phyloP scores from a whole-genome alignment of 306 rosid species.

The Comarum palustre region DNA sequence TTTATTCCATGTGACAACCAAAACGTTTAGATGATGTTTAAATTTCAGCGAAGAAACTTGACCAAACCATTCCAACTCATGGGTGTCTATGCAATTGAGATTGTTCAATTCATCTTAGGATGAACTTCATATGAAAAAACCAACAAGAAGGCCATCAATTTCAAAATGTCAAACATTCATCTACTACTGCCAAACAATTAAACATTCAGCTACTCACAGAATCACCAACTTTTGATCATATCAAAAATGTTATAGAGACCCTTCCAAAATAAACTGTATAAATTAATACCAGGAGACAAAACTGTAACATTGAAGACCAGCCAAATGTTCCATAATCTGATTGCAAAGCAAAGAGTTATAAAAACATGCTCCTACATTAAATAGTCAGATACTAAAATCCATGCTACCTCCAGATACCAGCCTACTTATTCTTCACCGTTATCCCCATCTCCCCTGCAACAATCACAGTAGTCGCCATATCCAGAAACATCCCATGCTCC shows the following conservation, averaged over 20 bases:
- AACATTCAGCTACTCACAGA: constrained; percentile 23
- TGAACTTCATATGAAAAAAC: background rate
- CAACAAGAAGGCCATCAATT: constrained; percentile 21
- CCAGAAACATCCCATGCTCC: constrained; percentile 89
- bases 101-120: constrained; percentile 16
- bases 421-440: constrained; percentile 54
- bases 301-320: constrained; percentile 21
- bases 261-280: constrained; percentile 23
- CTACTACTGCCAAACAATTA: background rate
- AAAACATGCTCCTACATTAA: constrained; percentile 24
- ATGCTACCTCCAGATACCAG: constrained; percentile 17
- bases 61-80: constrained; percentile 18
- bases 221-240: background rate
- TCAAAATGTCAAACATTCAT: background rate
- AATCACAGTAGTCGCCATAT: constrained; percentile 82
- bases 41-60: background rate
- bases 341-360: constrained; percentile 13
- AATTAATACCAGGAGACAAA: constrained; percentile 15
- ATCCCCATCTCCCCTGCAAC: constrained; percentile 82
- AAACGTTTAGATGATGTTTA: background rate
- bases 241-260: constrained; percentile 26
- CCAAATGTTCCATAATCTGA: constrained; percentile 4
- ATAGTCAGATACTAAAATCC: constrained; percentile 34
- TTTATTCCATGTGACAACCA: background rate
- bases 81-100: constrained; percentile 13